These are phyloP conservation scores for Lachancea thermotolerans DNA, from an alignment of 805 yeast species.

Conservation along the genomic window DNA sequence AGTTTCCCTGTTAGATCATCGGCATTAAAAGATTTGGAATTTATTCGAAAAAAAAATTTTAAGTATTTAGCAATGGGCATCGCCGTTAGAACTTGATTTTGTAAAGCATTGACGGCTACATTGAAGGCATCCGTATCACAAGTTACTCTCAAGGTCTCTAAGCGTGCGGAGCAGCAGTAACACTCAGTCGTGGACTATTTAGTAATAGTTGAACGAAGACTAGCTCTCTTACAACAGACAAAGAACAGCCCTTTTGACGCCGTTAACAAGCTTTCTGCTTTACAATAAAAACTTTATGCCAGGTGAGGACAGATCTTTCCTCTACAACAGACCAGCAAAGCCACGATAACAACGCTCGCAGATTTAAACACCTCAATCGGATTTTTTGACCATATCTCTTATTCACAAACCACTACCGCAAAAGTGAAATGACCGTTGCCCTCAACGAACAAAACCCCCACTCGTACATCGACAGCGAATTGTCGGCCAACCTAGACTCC, in stretches of 20 bases:
- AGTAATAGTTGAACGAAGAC: too few relatives aligned
- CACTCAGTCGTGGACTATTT: too few relatives aligned
- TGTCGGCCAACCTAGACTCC: slow-evolving; percentile 75
- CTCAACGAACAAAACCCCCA: slow-evolving; percentile 33
- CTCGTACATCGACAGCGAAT: slow-evolving; percentile 66
- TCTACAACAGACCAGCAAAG: slow-evolving; percentile 19
- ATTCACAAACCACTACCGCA: background rate
- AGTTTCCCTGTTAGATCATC: too few relatives aligned
- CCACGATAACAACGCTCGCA: slow-evolving; percentile 17
- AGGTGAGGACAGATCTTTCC: slow-evolving; percentile 17
- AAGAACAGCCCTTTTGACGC: slow-evolving; percentile 8
- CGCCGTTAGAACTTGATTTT: too few relatives aligned
- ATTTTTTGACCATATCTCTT: background rate
- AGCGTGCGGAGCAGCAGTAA: too few relatives aligned
- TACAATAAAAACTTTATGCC: slow-evolving; percentile 12
- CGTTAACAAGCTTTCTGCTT: background rate
- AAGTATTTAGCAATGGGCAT: too few relatives aligned
- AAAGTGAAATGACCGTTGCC: slow-evolving; percentile 30
- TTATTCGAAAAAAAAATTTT: too few relatives aligned
- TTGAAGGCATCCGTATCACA: too few relatives aligned
- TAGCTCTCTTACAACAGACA: background rate
- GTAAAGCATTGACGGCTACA: too few relatives aligned
- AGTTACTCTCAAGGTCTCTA: too few relatives aligned
- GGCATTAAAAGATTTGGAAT: too few relatives aligned
- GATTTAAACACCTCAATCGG: background rate